Base-by-base conservation (phyloP, 768 basidiomycete genomes). In the Tephrocybe sp. region DNA sequence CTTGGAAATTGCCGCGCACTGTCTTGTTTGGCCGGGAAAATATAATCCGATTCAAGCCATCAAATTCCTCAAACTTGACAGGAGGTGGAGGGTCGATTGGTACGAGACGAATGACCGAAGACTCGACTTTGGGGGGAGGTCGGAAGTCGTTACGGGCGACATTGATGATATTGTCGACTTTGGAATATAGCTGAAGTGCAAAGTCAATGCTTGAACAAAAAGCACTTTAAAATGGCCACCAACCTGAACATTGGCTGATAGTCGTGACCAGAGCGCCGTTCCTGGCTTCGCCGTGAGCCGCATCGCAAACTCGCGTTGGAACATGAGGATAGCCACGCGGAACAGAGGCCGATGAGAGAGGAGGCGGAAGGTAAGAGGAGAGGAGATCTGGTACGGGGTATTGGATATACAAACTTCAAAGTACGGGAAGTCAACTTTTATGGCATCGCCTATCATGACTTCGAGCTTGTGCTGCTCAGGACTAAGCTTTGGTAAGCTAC, bases 391-490 rank as follows among this genome's bases (percentile, higher is more conserved):
- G 70, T 98, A 99, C 1, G 97, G 97, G 0, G 97, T 99, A 65
- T 99, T 99, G 60, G 92, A 94, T 63, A 99, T 98, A 77, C 96
- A 98, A 50, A 97, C 97, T 69, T 98, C 96, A 54, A 99, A 98
- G 71, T 95, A 98, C 9, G 97, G 97, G 17, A 99, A 75, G 48
- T 94, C 91, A n/a, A 90, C 92, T 71, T 98, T 98, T 64, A 98
- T 91, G 65, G 98, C 98, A 69, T 99, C 97, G 43, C 96, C 97
- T 52, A 99, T 89, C 60, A 97, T 84, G 55, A 98, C 86, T 58
- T 97, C 91, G 1, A 99, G 83, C 64, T 96, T 96, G 58, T 89
- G 83, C 68, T 98, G 96, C 64, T 94, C 93, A 2, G 97, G 93
- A 65, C 95, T 99, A 24, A 12, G 23, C 37, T 20, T 26, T 23